Base-by-base conservation (phyloP, 1,284 basidiomycete genomes). In the Trichosporon inkin region DNA sequence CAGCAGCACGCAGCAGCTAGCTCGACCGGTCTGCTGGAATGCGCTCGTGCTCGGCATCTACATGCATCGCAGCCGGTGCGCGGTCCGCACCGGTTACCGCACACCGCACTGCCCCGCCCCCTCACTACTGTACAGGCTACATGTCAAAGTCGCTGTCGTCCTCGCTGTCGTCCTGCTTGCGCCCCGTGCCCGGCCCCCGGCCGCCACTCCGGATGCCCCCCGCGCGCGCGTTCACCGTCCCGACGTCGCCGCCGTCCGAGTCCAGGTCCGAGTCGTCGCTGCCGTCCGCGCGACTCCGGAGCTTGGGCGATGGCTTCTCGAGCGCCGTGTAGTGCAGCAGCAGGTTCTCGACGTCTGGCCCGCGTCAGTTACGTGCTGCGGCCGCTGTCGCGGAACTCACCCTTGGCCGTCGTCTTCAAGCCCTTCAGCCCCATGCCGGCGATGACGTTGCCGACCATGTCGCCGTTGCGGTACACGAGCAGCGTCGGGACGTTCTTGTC, bases 401-500 rank as follows among this genome's bases (percentile, higher is more conserved):
- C 93, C 81, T 90, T 86, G n/a, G 88, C 81, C 38, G 82, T 84
- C 52, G 91, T 94, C 84, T 75, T 85, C 82, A 80, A 90, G 82
- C 67, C 88, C 81, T 68, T 89, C 84, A 79, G 70, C 6, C 71
- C 72, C 24, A 74, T 67, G n/a, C 81, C 74, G 1, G 92, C 86
- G 3, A 92, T 82, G 19, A 96, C 82, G 75, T 98, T 92, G 58
- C 91, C 88, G 55, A 84, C 82, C 58, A 98, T 87, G 52, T 95
- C 88, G 16, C 96, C 96, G 66, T 88, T 88, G 41, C 90, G 85
- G 78, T 99, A 99, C 38, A 97, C 82, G 66, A 99, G 86, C 58
- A 99, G 80, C 80, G 95, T 98, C 1, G 95, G 96, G 51, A 94
- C 79, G 61, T 94, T 88, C 39, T 85, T 83, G 71, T 98, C 95